These are phyloP conservation scores for Escallonia herrerae DNA, from an alignment of 129 eudicot species.

Conservation along the genomic window DNA sequence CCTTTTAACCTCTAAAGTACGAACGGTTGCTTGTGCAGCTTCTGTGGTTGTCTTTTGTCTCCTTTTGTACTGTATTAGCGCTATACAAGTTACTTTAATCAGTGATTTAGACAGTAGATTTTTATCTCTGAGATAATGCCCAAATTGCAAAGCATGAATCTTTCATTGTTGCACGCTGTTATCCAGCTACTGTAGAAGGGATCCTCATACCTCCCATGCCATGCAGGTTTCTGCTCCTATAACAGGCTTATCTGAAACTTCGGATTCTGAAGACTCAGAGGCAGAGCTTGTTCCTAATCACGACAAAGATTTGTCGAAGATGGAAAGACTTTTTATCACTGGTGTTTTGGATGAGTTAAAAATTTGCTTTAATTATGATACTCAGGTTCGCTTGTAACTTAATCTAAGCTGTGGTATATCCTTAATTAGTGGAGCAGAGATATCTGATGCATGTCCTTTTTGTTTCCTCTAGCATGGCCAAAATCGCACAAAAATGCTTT, in stretches of 20 bases:
- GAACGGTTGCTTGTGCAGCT: neutral
- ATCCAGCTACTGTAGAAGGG: neutral
- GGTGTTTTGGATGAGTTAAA: conserved; percentile 87
- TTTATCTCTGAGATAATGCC: neutral
- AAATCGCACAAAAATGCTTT: conserved; percentile 60
- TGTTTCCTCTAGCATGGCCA: conserved; percentile 34
- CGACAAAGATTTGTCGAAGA: conserved; percentile 41
- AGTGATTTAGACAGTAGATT: too few species aligned
- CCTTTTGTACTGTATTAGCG: neutral
- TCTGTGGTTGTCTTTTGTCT: neutral
- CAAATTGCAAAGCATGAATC: neutral
- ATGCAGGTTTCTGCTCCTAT: conserved; percentile 82
- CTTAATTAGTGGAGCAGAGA: neutral
- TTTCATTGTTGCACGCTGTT: neutral
- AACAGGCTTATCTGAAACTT: conserved; percentile 60
- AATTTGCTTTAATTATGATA: conserved; percentile 60
- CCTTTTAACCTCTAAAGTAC: too few species aligned
- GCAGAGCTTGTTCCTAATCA: conserved; percentile 26
- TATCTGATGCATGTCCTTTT: neutral
- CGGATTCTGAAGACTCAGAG: conserved; percentile 73
- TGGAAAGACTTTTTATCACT: conserved; percentile 65
- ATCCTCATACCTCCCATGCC: neutral
- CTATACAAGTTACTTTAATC: too few species aligned
- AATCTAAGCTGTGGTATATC: conserved; percentile 1
- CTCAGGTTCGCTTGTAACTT: conserved; percentile 39